A percentile compares a stretch with the other conserved stretches of the same genome.
These are phyloP conservation scores for Suillus bovinus DNA, from an alignment of 768 basidiomycete genomes.

Conservation along the genomic window DNA sequence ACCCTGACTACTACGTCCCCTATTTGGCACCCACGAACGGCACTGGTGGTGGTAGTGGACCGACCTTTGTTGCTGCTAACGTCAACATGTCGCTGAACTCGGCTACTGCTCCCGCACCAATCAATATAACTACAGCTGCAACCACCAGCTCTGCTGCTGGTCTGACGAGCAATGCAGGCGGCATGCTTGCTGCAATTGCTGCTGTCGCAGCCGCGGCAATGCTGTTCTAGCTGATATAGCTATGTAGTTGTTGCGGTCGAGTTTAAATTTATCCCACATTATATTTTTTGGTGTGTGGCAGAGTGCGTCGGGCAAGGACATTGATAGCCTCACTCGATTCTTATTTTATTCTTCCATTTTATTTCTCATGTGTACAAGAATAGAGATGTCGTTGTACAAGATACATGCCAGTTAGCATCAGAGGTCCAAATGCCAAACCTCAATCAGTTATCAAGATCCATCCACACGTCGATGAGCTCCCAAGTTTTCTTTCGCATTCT, in stretches of 20 bases:
- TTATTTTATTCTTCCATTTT: no score
- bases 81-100: conserved; percentile 37
- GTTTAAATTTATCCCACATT: not conserved
- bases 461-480: conserved; percentile 31
- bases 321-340: no score
- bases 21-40: conserved; percentile 43
- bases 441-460: conserved; percentile 16
- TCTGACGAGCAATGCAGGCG: not conserved
- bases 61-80: conserved; percentile 37
- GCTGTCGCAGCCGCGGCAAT: not conserved
- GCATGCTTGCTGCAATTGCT: not conserved
- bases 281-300: not conserved
- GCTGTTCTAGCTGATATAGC: not conserved
- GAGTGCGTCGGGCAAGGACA: not conserved
- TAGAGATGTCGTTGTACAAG: not conserved
- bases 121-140: conserved; percentile 38
- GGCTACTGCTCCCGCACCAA: conserved; percentile 36
- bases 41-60: conserved; percentile 43
- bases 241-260: not conserved
- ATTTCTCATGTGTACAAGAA: no score
- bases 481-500: conserved; percentile 32
- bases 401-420: not conserved
- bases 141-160: conserved; percentile 2
- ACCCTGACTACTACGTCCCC: conserved; percentile 40
- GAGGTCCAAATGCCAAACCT: not conserved